Evolutionary conservation across 176 grass and related monocot genomes (phyloP).

Genomic region (Carex myosuroides): DNA sequence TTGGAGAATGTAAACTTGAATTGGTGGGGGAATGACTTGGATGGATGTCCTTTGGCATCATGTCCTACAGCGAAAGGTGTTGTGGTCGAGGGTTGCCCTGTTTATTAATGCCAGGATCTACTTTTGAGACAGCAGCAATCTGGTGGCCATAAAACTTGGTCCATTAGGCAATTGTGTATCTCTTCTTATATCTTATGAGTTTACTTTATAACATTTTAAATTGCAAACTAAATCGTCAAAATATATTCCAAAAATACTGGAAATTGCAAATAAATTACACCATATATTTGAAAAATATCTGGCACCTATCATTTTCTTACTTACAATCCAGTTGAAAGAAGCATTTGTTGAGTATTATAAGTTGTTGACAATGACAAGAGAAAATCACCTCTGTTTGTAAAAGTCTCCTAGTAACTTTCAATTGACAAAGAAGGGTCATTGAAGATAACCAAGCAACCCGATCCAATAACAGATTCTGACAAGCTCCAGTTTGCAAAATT

Average conservation of each 20-base stretch:
- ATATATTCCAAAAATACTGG: background rate
- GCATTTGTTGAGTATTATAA: background rate
- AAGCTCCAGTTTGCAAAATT: too few relatives aligned
- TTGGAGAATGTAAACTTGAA: conserved; percentile 57
- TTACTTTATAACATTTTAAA: background rate
- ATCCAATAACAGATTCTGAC: too few relatives aligned
- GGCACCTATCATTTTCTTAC: background rate
- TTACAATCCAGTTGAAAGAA: background rate
- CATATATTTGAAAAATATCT: background rate
- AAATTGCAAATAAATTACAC: background rate
- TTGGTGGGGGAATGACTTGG: conserved; percentile 89
- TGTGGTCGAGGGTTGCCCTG: conserved; percentile 53
- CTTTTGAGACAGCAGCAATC: conserved; percentile 80
- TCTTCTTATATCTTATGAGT: too few relatives aligned
- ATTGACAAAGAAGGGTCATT: background rate
- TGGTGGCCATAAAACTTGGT: conserved; percentile 95
- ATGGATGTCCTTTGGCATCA: conserved; percentile 76
- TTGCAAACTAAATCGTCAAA: background rate
- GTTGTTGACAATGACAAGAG: background rate
- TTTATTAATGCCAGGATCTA: conserved; percentile 19
- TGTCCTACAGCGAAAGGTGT: conserved; percentile 79
- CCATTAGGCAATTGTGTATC: conserved; percentile 8
- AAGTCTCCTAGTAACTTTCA: background rate
- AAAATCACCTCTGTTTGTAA: background rate
- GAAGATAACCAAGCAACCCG: too few relatives aligned